These are phyloP conservation scores for Teratosphaeria epicoccoides DNA, from an alignment of 2,329 filamentous ascomycete species.

Conservation along the genomic window DNA sequence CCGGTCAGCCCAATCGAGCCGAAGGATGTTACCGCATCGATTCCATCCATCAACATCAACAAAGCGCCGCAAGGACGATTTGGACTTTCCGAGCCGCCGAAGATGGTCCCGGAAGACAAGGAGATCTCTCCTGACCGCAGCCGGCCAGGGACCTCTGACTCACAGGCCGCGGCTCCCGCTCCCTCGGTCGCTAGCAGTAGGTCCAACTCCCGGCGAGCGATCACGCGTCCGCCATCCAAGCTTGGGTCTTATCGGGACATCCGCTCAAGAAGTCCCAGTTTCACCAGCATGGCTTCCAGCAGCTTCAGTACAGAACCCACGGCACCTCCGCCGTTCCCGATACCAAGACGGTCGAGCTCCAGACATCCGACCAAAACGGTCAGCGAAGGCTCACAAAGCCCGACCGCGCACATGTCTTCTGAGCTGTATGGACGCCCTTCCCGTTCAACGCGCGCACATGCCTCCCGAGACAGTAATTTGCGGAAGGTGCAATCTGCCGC, in stretches of 20 bases:
- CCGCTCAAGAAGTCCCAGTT: constrained; percentile 54
- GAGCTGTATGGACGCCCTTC: not conserved
- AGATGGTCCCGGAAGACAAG: constrained; percentile 25
- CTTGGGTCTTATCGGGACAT: constrained; percentile 14
- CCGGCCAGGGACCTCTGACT: constrained; percentile 22
- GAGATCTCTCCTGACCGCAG: constrained; percentile 24
- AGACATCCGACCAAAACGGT: constrained; percentile 55
- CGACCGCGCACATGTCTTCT: constrained; percentile 43
- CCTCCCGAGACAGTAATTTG: constrained; percentile 35
- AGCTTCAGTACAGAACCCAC: constrained; percentile 24
- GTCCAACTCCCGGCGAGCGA: constrained; percentile 14
- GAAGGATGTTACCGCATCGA: constrained; percentile 18
- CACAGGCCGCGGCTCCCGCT: constrained; percentile 22
- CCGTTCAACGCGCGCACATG: not conserved
- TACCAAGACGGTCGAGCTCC: constrained; percentile 81
- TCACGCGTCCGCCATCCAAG: constrained; percentile 12
- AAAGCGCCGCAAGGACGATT: constrained; percentile 20
- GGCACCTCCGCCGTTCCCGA: constrained; percentile 68
- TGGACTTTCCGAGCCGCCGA: constrained; percentile 22
- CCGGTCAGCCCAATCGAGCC: constrained; percentile 14
- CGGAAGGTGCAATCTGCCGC: constrained; percentile 80
- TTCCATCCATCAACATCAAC: constrained; percentile 14
- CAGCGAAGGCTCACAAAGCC: constrained; percentile 70
- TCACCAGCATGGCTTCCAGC: constrained; percentile 40
- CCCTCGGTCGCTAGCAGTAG: constrained; percentile 24